phyloP scores from a whole-genome alignment of 192 early-diverging fungal genomes.

The Backusella psychrophila region DNA sequence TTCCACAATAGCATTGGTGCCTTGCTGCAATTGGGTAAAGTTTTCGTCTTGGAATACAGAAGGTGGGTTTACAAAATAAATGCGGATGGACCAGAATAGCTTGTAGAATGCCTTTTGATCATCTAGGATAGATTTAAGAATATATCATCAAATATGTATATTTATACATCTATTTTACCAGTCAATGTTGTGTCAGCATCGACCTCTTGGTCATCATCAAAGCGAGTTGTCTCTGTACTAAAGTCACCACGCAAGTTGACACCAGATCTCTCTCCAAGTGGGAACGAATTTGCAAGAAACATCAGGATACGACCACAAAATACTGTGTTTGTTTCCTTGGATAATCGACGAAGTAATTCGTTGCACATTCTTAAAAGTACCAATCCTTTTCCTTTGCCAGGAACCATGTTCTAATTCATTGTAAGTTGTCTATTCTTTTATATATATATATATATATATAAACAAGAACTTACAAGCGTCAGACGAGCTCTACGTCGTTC shows the following conservation, averaged over 20 bases:
- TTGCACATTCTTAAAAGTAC: conserved; percentile 85
- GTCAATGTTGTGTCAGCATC: conserved; percentile 37
- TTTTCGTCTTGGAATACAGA: conserved; percentile 39
- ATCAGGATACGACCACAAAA: conserved; percentile 88
- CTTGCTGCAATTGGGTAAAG: conserved; percentile 42
- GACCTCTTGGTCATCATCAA: conserved; percentile 45
- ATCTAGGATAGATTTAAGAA: neutral
- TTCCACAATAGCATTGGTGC: conserved; percentile 29
- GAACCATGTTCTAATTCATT: conserved; percentile 55
- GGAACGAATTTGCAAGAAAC: conserved; percentile 81
- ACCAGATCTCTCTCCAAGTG: conserved; percentile 85
- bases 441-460: too few relatives aligned
- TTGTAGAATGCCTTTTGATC: conserved; percentile 55
- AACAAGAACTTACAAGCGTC: conserved; percentile 44
- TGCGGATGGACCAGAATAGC: conserved; percentile 79
- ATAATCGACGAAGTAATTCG: conserved; percentile 84
- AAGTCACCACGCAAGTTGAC: conserved; percentile 91
- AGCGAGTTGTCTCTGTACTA: conserved; percentile 66
- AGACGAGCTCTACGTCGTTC: conserved; percentile 53
- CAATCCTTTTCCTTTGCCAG: conserved; percentile 80
- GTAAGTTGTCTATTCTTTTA: too few relatives aligned
- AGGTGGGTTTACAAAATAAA: conserved; percentile 70
- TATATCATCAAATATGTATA: too few relatives aligned
- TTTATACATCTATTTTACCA: conserved; percentile 4
- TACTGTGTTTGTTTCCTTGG: conserved; percentile 76